Evolutionary conservation across 108 stramenopile genomes (phyloP).

Genomic region (Schizochytrium sp.): DNA sequence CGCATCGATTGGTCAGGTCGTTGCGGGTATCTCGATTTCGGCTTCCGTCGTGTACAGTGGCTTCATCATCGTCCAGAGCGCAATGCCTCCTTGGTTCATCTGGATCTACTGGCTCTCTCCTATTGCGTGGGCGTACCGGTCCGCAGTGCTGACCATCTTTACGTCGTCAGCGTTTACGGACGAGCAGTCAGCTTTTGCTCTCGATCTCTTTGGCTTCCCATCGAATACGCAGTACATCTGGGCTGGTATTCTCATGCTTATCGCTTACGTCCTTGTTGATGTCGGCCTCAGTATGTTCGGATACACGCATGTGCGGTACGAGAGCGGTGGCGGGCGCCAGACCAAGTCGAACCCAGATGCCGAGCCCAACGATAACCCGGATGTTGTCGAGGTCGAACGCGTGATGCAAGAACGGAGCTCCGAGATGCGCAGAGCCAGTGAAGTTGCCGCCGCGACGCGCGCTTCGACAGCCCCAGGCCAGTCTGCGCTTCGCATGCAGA

Average conservation of each 20-base stretch:
- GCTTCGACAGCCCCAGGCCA: not conserved
- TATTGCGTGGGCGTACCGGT: not conserved
- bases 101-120: slow-evolving; percentile 16
- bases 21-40: not conserved
- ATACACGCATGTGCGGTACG: not conserved
- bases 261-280: not conserved
- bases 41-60: not conserved
- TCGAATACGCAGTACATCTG: not conserved
- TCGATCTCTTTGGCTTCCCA: not conserved
- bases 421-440: not conserved
- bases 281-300: not conserved
- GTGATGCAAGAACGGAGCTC: not conserved
- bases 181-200: not conserved
- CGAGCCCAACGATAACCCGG: not conserved
- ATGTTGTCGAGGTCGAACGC: not conserved
- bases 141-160: not conserved
- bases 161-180: not conserved
- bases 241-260: not conserved
- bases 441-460: slow-evolving; percentile 28
- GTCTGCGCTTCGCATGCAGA: not conserved
- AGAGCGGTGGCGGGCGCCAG: not conserved
- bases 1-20: not conserved
- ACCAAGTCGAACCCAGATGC: not conserved
- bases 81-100: slow-evolving; percentile 14
- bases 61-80: not conserved